Conservation (phyloP, 2,329 filamentous ascomycete species). For the Botryosphaeria dothidea region DNA sequence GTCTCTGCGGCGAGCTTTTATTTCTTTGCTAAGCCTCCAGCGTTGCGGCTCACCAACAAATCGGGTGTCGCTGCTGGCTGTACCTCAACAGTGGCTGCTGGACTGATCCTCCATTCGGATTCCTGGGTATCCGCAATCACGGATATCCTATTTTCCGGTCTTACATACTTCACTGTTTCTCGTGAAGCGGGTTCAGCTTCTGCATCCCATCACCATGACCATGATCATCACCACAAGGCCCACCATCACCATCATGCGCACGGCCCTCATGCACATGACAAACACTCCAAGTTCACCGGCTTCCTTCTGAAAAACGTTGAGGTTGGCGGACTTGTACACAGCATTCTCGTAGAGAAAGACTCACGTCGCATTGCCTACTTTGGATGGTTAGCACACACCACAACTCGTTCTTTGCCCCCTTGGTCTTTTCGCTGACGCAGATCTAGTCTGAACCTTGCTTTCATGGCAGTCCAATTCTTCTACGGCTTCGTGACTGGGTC, state of each 20-base stretch:
- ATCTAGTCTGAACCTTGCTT: constrained; percentile 80
- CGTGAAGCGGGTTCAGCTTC: not conserved
- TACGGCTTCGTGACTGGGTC: constrained; percentile 95
- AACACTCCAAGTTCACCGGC: constrained; percentile 69
- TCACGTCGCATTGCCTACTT: constrained; percentile 97
- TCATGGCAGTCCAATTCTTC: constrained; percentile 92
- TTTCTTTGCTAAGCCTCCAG: constrained; percentile 43
- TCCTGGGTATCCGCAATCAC: constrained; percentile 14
- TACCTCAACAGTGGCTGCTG: constrained; percentile 28
- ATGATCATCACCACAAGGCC: constrained; percentile 28
- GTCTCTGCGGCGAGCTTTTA: constrained; percentile 45
- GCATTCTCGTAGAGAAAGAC: constrained; percentile 86
- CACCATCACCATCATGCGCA: constrained; percentile 26
- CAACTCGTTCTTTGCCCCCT: not conserved
- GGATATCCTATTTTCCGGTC: not conserved
- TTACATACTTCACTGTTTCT: not conserved
- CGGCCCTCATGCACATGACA: constrained; percentile 35
- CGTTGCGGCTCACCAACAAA: constrained; percentile 41
- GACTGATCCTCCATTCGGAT: constrained; percentile 29
- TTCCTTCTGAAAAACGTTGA: constrained; percentile 70
- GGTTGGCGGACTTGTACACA: constrained; percentile 75
- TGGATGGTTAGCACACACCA: constrained; percentile 68
- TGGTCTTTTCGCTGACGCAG: not conserved
- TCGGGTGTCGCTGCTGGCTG: constrained; percentile 34
- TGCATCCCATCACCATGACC: constrained; percentile 26